These are phyloP conservation scores for Fistulifera solaris DNA, from an alignment of 108 stramenopile genomes.

Conservation along the genomic window DNA sequence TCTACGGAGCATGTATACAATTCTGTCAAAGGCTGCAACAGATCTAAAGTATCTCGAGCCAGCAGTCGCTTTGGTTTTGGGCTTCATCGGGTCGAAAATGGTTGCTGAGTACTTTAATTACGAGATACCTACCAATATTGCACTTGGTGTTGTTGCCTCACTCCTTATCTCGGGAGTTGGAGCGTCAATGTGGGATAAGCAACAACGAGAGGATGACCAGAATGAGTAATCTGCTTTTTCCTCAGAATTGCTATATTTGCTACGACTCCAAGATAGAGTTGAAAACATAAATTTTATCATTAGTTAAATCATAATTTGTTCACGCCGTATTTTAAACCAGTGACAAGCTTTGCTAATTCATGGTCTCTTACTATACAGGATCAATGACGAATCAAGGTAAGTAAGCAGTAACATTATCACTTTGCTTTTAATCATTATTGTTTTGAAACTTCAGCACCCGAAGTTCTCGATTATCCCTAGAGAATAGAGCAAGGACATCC, in stretches of 20 bases:
- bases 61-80: constrained; percentile 84
- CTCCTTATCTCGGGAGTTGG: constrained; percentile 63
- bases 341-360: too few species aligned
- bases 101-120: constrained; percentile 78
- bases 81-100: constrained; percentile 90
- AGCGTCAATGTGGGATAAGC: constrained; percentile 35
- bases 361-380: too few species aligned
- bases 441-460: too few species aligned
- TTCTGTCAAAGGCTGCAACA: constrained; percentile 86
- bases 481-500: too few species aligned
- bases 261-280: background rate
- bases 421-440: too few species aligned
- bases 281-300: too few species aligned
- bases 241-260: background rate
- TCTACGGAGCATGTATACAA: constrained; percentile 86
- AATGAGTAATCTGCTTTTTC: background rate
- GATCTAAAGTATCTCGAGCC: constrained; percentile 89
- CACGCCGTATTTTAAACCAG: too few species aligned
- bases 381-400: too few species aligned
- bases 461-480: background rate
- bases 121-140: constrained; percentile 52
- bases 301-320: too few species aligned
- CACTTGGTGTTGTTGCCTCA: constrained; percentile 60
- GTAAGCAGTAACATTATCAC: too few species aligned
- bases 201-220: constrained; percentile 8